A percentile compares a stretch with the other conserved stretches of the same genome.
phyloP scores from a whole-genome alignment of 2,329 filamentous ascomycete species.

The Epichloe amarillans region DNA sequence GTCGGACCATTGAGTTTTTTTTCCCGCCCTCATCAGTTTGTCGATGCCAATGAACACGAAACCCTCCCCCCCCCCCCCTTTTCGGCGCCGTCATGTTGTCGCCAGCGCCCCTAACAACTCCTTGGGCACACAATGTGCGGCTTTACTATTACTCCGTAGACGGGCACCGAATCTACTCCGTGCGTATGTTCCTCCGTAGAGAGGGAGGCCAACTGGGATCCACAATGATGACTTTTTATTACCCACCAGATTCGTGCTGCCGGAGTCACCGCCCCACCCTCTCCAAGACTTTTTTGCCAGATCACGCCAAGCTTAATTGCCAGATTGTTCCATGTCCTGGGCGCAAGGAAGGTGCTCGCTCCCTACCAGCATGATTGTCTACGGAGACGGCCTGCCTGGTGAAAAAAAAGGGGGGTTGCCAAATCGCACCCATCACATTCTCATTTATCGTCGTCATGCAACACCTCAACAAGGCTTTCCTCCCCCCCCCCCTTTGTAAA shows the following conservation, averaged over 20 bases:
- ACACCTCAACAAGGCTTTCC: not conserved
- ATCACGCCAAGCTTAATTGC: not conserved
- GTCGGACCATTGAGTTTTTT: too few relatives aligned
- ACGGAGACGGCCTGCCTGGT: constrained; percentile 1
- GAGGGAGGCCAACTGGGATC: too few relatives aligned
- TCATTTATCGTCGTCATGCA: not conserved
- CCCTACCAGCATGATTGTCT: not conserved
- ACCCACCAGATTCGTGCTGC: not conserved
- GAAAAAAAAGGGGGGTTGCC: not conserved
- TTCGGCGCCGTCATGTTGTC: too few relatives aligned
- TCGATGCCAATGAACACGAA: too few relatives aligned
- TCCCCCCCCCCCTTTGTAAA: not conserved
- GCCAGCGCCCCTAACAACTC: too few relatives aligned
- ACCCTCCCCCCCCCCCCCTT: too few relatives aligned
- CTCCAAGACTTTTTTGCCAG: not conserved
- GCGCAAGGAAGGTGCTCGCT: not conserved
- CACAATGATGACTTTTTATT: too few relatives aligned
- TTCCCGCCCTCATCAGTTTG: too few relatives aligned
- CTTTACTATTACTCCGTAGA: too few relatives aligned
- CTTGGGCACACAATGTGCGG: too few relatives aligned
- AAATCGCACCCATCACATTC: not conserved
- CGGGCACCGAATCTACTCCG: too few relatives aligned
- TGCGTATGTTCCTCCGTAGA: too few relatives aligned
- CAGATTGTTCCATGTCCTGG: not conserved
- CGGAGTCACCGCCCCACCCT: not conserved